Conservation (phyloP, 305 asterid genomes). For the Fraxinus latifolia region DNA sequence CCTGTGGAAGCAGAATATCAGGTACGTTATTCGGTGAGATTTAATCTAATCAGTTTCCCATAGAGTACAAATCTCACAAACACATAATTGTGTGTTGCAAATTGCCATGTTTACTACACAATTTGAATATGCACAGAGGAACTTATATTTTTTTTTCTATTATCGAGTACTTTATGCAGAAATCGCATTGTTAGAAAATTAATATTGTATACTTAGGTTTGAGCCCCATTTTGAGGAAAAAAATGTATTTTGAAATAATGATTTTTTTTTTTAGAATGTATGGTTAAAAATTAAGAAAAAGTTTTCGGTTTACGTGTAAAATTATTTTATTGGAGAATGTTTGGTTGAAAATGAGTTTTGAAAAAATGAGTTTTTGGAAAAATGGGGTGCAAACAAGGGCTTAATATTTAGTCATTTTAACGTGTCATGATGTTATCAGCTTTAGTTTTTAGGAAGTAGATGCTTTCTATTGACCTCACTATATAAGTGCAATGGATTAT, state of each 20-base stretch:
- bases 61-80: neutral
- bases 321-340: neutral
- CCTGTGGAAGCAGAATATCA: conserved; percentile 98
- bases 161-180: neutral
- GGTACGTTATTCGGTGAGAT: conserved; percentile 41
- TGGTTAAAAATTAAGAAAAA: neutral
- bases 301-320: neutral
- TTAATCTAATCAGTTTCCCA: conserved; percentile 5
- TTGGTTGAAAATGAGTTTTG: neutral
- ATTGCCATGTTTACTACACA: neutral
- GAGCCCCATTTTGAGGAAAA: no score
- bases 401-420: neutral
- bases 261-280: neutral
- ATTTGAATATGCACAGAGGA: neutral
- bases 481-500: neutral
- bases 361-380: no score
- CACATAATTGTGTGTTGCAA: neutral
- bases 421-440: neutral
- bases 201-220: neutral
- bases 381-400: neutral
- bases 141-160: neutral
- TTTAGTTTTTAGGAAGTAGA: neutral
- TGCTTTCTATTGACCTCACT: neutral
- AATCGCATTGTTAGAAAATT: neutral
- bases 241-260: neutral